Base-by-base conservation (phyloP, 106 monocot genomes). In the Phalaenopsis equestris region DNA sequence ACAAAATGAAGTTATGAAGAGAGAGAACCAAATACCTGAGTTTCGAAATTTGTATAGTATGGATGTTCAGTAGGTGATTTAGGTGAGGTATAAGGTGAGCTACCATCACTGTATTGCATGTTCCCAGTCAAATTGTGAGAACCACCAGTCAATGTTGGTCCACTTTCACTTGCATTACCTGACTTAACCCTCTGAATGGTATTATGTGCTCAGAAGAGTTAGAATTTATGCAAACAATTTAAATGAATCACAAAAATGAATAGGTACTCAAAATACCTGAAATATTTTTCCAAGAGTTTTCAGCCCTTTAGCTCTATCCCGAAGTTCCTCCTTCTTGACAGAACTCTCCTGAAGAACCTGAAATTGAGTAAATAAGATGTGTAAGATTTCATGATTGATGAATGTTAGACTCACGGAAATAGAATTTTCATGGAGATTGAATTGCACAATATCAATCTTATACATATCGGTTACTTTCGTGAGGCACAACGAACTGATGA, bases 221-320 rank as follows among this genome's bases (percentile, higher is more conserved):
- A 46, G 73, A 6, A 55, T 72, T 21, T 38, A 55, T 17, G 58
- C 8, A 83, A 56, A 74, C 58, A 56, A 48, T 64, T 10, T 18
- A 64, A 61, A 37, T 17, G 42, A 18, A 47, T 8, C 8, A 80
- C 15, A 46, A 36, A 65, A 11, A 67, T 15, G 43, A 52, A 36
- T 46, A 45, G 67, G 41, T 43, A 38, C 21, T 36, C 37, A 73
- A 46, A 46, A 56, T 41, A 94, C 97, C 94, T 99, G 98, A 67
- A 99, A 94, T 84, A 92, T 90, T 86, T 91, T 99, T 30, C 98
- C 98, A 38, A 99, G 88, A 79, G 90, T 80, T 85, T 95, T 99
- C 81, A 99, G 81, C 61, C 91, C 98, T 86, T 99, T 94, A 23
- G 98, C 98, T 87, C 92, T 90, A 77, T 93, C 94, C 42, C 93